Evolutionary conservation across 2,329 filamentous ascomycete species (phyloP).

Genomic region (Cladophialophora bantiana): DNA sequence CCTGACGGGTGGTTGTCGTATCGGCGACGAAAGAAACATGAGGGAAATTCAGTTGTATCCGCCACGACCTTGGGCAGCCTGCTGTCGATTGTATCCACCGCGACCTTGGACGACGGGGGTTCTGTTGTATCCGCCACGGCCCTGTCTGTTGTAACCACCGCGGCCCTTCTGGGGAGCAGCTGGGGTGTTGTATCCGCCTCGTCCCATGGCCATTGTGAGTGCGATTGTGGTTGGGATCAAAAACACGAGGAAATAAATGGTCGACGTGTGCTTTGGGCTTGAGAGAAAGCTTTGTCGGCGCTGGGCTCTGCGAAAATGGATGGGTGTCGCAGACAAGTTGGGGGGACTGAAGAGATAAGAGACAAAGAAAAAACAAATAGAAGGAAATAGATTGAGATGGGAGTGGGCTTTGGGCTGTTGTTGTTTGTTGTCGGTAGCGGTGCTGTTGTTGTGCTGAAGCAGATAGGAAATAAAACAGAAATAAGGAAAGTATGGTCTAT

Average conservation of each 20-base stretch:
- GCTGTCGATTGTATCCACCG: constrained; percentile 40
- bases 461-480: constrained; percentile 23
- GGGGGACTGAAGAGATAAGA: constrained; percentile 18
- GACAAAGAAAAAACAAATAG: constrained; percentile 30
- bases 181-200: constrained; percentile 44
- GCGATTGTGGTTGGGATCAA: constrained; percentile 26
- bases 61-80: constrained; percentile 43
- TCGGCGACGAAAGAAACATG: constrained; percentile 9
- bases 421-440: constrained; percentile 2
- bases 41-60: constrained; percentile 45
- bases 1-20: constrained; percentile 7
- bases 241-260: constrained; percentile 30
- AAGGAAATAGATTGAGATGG: constrained; percentile 26
- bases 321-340: constrained; percentile 34
- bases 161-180: constrained; percentile 44
- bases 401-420: constrained; percentile 11
- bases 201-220: constrained; percentile 40
- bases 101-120: constrained; percentile 24
- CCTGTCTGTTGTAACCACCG: constrained; percentile 48
- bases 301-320: constrained; percentile 26
- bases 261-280: constrained; percentile 16
- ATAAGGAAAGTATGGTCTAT: constrained; percentile 31
- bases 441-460: constrained; percentile 15
- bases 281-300: constrained; percentile 5
- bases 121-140: constrained; percentile 36